Evolutionary conservation across 2,329 filamentous ascomycete genomes (phyloP), one percentile per base, ranked within the genome.

Genomic region (Myriosclerotinia duriaeana): DNA sequence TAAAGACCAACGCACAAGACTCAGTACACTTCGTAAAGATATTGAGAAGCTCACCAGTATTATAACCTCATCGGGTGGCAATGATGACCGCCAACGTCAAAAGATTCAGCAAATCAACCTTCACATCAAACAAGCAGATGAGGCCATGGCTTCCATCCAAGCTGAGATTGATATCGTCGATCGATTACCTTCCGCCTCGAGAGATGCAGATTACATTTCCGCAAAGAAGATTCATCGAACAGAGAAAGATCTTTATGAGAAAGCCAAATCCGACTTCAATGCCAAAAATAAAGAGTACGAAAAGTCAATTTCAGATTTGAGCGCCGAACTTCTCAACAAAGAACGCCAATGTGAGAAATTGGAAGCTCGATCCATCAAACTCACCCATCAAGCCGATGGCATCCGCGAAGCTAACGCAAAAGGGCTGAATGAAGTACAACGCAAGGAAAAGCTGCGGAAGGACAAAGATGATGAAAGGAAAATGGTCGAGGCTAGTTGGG

Each of bases 71-170:
- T 84, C 86, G 20, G 89, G 89, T 69, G 88, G 88, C 67, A 88
- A 87, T 71, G 91, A 94, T 77, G 91, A 93, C 74, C 89, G 90
- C 75, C 84, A 89, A 72, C 84, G 86, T 71, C 89, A 92, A 75
- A 90, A 92, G 76, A 86, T 91, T 55, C 84, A 88, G 69, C 91
- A 93, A 77, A 88, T 91, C 75, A 87, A 85, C 66, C 89, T 89
- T 66, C 89, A 90, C 76, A 89, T 90, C 77, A 86, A 87, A 66
- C 89, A 85, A 75, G 83, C 83, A 20, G 83, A 86, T 66, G 83
- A 85, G 65, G 87, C 88, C 42, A 82, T 84, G 40, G 78, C 80
- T 53, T 80, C 82, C 56, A 79, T 90, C 34, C 80, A 81, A 64
- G 74, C 78, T 12, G 83, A 92, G 68, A 83, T 91, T n/a, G 87